Evolutionary conservation across 139 green algal genomes (phyloP), one percentile per base, ranked within the genome.

Genomic region (Chlamydomonas eustigma): DNA sequence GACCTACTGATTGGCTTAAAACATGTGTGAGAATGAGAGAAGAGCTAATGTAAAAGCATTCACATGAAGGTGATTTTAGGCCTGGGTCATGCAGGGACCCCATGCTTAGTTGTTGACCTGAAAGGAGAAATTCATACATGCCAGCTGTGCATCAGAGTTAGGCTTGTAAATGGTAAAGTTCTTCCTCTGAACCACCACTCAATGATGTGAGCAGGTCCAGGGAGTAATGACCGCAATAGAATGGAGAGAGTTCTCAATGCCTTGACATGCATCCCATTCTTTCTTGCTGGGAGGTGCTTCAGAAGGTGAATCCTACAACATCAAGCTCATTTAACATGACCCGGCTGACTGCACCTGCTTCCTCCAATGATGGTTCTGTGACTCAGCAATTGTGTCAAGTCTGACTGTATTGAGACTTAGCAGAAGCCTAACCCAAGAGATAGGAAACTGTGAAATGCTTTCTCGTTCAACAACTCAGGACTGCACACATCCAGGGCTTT

Each of bases 171-270:
- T n/a, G n/a, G n/a, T n/a, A n/a, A n/a, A n/a, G n/a, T n/a, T n/a
- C n/a, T n/a, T n/a, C n/a, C n/a, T n/a, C n/a, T n/a, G n/a, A n/a
- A n/a, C n/a, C n/a, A n/a, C n/a, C n/a, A n/a, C n/a, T n/a, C n/a
- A n/a, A n/a, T n/a, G n/a, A n/a, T n/a, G 18, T 58, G 44, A 28
- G 44, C 52, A 68, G 64, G 64, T 50, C 28, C 24, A 39, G 64
- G 64, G 5, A 30, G 24, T 3, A 72, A 72, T 39, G 64, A 72
- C n/a, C 30, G 32, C 4, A 44, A 6, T 39, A 8, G 8, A 25
- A 25, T 72, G n/a, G 64, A 72, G 64, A 32, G 64, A 12, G 8
- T 72, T 8, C 30, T 72, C n/a, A 72, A 72, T 38, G 28, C 44
- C 18, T 25, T 39, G 3, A 72, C 64, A 39, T 50, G 31, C 64